Percentiles rank a stretch among this genome's conserved stretches.
phyloP scores from a whole-genome alignment of 2,329 filamentous ascomycete genomes.

The Paecilomyces dactylethromorphus region DNA sequence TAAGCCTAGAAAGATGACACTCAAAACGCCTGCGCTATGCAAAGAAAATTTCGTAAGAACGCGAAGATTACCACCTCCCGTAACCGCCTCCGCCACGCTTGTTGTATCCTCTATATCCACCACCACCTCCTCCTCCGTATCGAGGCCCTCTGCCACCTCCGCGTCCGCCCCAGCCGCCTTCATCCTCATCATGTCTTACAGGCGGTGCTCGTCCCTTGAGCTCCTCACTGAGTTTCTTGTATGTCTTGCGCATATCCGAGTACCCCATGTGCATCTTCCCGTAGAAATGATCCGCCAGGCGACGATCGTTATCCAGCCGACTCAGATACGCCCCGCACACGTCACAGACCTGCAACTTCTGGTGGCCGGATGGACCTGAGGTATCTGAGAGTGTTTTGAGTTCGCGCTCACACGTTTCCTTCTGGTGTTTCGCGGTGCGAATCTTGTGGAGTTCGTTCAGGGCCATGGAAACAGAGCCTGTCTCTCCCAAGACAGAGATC shows the following conservation, averaged over 20 bases:
- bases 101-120: constrained; percentile 40
- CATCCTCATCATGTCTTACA: constrained; percentile 49
- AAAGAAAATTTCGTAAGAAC: constrained; percentile 10
- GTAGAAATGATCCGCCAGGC: constrained; percentile 95
- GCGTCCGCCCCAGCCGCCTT: constrained; percentile 45
- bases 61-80: constrained; percentile 31
- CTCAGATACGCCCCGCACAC: constrained; percentile 94
- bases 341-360: constrained; percentile 97
- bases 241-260: constrained; percentile 94
- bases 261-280: constrained; percentile 99
- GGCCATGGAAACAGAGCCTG: constrained; percentile 71
- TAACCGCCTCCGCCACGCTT: constrained; percentile 33
- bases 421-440: constrained; percentile 70
- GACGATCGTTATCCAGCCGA: constrained; percentile 85
- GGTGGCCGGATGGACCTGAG: constrained; percentile 84
- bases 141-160: constrained; percentile 42
- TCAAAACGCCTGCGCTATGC: constrained; percentile 40
- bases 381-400: constrained; percentile 88
- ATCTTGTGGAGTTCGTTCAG: constrained; percentile 85
- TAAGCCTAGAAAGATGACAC: neutral
- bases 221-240: constrained; percentile 78
- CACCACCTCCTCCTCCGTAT: constrained; percentile 41
- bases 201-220: constrained; percentile 65
- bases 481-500: constrained; percentile 76
- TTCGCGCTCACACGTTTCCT: constrained; percentile 78